Evolutionary conservation across 768 basidiomycete genomes (phyloP).

Genomic region (Hygrophoropsis aurantiaca): DNA sequence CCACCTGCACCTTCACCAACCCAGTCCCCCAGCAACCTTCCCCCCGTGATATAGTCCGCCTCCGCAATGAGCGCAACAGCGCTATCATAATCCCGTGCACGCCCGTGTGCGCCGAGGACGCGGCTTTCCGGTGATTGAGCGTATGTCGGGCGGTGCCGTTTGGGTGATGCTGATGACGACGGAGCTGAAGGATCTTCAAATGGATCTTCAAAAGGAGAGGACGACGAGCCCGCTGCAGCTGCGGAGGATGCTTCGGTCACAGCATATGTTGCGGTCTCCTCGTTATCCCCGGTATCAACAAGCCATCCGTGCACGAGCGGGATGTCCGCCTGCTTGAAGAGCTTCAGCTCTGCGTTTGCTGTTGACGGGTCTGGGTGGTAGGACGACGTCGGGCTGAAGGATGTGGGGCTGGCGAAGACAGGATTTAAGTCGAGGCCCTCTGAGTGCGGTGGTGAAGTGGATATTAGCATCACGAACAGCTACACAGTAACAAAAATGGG

Average conservation of each 20-base stretch:
- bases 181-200: neutral
- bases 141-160: too few relatives aligned
- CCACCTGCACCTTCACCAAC: conserved; percentile 17
- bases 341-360: conserved; percentile 73
- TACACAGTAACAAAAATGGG: neutral
- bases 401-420: conserved; percentile 65
- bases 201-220: too few relatives aligned
- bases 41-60: conserved; percentile 72
- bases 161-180: too few relatives aligned
- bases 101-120: conserved; percentile 59
- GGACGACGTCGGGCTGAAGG: conserved; percentile 67
- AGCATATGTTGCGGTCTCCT: too few relatives aligned
- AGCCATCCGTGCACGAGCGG: conserved; percentile 86
- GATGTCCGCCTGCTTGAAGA: conserved; percentile 83
- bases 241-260: too few relatives aligned
- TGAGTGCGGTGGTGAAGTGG: conserved; percentile 24
- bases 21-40: conserved; percentile 46
- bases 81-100: conserved; percentile 67
- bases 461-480: too few relatives aligned
- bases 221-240: too few relatives aligned
- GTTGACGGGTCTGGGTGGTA: conserved; percentile 33
- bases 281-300: too few relatives aligned
- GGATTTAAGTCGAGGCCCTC: conserved; percentile 92
- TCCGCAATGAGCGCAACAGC: conserved; percentile 75
- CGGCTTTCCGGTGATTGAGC: conserved; percentile 68